A percentile compares a stretch with the other conserved stretches of the same genome.
Conservation (phyloP, 495 filamentous ascomycete species). For the Paragyromitra xinjiangensis region DNA sequence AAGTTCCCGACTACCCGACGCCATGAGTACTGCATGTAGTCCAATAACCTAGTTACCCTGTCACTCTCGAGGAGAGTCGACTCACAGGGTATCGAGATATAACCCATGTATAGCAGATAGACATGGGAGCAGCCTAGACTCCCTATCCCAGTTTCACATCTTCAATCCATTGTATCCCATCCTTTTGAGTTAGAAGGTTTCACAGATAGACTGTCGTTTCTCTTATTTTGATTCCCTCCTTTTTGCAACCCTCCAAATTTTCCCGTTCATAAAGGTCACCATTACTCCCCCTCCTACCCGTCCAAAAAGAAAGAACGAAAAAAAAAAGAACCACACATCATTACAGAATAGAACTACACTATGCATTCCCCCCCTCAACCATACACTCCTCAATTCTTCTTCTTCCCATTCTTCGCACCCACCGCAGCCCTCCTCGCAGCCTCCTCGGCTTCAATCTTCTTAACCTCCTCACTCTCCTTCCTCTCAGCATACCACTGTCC, state of each 20-base stretch:
- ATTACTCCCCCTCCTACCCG: slow-evolving; percentile 9
- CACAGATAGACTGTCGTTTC: neutral
- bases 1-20: too few species aligned
- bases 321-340: neutral
- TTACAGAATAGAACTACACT: neutral
- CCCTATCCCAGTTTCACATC: neutral
- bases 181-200: neutral
- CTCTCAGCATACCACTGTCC: slow-evolving; percentile 98
- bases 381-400: slow-evolving; percentile 58
- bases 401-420: slow-evolving; percentile 57
- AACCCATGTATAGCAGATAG: neutral
- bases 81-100: neutral
- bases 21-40: too few species aligned
- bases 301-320: slow-evolving; percentile 1
- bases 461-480: slow-evolving; percentile 85
- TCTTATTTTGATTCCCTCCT: neutral
- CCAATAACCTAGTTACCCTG: too few species aligned
- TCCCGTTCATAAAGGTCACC: neutral
- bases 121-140: neutral
- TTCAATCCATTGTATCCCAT: neutral
- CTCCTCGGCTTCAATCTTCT: slow-evolving; percentile 67
- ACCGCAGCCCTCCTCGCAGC: slow-evolving; percentile 61
- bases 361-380: slow-evolving; percentile 2
- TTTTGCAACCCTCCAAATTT: neutral
- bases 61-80: too few species aligned